These are phyloP conservation scores for Pyricularia grisea DNA, from an alignment of 2,329 filamentous ascomycete genomes.

Conservation along the genomic window DNA sequence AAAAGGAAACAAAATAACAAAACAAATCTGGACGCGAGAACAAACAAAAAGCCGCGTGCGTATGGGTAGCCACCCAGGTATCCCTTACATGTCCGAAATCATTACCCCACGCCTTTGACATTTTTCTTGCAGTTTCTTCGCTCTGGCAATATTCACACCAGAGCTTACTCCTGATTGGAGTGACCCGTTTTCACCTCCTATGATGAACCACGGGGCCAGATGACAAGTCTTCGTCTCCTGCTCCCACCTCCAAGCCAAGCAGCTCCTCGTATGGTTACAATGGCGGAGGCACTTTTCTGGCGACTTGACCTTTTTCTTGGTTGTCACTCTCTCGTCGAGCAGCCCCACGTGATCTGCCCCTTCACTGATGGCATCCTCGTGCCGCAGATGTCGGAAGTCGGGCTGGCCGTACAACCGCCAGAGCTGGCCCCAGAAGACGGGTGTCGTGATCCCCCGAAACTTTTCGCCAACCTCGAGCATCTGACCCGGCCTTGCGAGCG, in stretches of 20 bases:
- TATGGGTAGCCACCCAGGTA: neutral
- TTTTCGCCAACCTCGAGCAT: slow-evolving; percentile 35
- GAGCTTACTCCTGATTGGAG: slow-evolving; percentile 19
- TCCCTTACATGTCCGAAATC: neutral
- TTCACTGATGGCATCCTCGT: slow-evolving; percentile 23
- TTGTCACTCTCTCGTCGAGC: slow-evolving; percentile 32
- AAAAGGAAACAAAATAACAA: neutral
- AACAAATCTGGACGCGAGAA: neutral
- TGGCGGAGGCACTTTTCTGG: slow-evolving; percentile 28
- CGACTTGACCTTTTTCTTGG: slow-evolving; percentile 22
- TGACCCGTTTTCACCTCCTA: slow-evolving; percentile 25
- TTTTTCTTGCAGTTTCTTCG: slow-evolving; percentile 2
- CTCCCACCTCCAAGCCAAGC: slow-evolving; percentile 44
- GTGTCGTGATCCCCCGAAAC: slow-evolving; percentile 26
- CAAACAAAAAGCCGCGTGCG: neutral
- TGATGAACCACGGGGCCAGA: slow-evolving; percentile 38
- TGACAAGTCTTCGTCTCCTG: slow-evolving; percentile 28
- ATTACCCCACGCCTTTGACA: neutral
- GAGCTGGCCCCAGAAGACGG: slow-evolving; percentile 40
- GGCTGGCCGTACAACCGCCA: slow-evolving; percentile 37
- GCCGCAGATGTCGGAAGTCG: slow-evolving; percentile 24
- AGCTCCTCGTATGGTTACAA: slow-evolving; percentile 16
- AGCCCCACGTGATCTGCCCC: slow-evolving; percentile 39
- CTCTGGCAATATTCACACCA: slow-evolving; percentile 23
- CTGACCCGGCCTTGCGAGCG: slow-evolving; percentile 30